phyloP scores from a whole-genome alignment of 2,329 filamentous ascomycete species.

The Emergomyces orientalis region DNA sequence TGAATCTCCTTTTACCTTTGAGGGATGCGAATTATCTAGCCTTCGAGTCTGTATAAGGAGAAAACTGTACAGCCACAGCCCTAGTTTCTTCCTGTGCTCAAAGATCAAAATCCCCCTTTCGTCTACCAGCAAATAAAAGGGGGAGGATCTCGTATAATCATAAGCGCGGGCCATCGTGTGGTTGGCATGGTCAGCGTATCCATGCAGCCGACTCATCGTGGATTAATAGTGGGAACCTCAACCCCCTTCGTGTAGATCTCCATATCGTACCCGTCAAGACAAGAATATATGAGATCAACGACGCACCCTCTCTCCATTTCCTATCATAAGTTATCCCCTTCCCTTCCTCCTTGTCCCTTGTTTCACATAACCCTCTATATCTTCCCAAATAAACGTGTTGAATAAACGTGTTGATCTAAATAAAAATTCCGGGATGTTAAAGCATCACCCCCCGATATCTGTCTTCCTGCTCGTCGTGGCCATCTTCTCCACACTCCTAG shows the following conservation, averaged over 20 bases:
- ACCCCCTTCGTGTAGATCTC: background rate
- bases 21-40: background rate
- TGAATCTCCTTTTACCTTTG: background rate
- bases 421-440: background rate
- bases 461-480: background rate
- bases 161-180: too few relatives aligned
- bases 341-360: background rate
- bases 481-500: background rate
- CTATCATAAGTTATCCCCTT: background rate
- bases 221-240: background rate
- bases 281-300: background rate
- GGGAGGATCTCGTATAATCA: background rate
- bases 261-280: background rate
- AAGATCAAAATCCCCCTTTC: background rate
- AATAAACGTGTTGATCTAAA: background rate
- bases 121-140: background rate
- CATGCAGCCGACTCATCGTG: background rate
- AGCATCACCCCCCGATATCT: background rate
- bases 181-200: background rate
- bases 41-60: background rate
- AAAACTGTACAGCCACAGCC: background rate
- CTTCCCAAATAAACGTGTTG: background rate
- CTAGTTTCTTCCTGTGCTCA: background rate
- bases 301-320: background rate
- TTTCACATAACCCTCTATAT: background rate